Base-by-base conservation (phyloP, 768 basidiomycete genomes). In the Mycena metata region DNA sequence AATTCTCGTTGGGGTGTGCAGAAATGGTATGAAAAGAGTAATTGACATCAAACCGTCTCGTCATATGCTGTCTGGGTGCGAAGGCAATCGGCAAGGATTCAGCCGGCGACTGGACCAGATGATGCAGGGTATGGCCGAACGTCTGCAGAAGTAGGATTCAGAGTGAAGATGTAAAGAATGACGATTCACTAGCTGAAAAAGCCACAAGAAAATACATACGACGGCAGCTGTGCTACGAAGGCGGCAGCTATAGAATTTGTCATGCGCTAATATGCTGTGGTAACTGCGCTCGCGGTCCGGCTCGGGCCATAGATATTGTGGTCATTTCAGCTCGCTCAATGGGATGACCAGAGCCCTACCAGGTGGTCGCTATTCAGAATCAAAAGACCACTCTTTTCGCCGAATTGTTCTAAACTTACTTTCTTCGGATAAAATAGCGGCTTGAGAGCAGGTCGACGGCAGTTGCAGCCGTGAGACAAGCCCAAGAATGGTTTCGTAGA, bases 401-500 rank as follows among this genome's bases (percentile, higher is more conserved):
- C 63, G 63, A 56, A 56, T 64, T 56, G 63, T 35, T 56, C 54
- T 56, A 49, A 56, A 64, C 43, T 39, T 56, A 26, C n/a, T 52
- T 54, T 33, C 13, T 30, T 62, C 60, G 46, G 60, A 49, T 3
- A 42, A 50, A 49, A 19, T 52, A n/a, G 10, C 36, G 35, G 35
- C 35, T 23, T 60, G 59, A 5, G n/a, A n/a, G n/a, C n/a, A n/a
- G n/a, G 10, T 39, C 11, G 39, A 39, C 39, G 39, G 39, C 39
- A 39, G 39, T 39, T 3, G 39, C 39, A 39, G 39, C 39, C 39
- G 15, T 39, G 39, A 39, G 39, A 39, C 39, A 10, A 39, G 11
- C 39, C 39, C 39, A 39, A 10, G 30, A 30, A 30, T 30, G 30
- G 30, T 30, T 30, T 6, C 30, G 3, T 30, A 6, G 6, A 30